phyloP scores from a whole-genome alignment of 345 rosid genomes.

The Citrus sinensis region DVS_A1.0 CM039164.1:22871501-22872000 shows the following conservation, averaged over 20 bases:
- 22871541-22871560: conserved; percentile 64
- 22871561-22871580: conserved; percentile 63
- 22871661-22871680: conserved; percentile 26
- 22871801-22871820: conserved; percentile 71
- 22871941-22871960: conserved; percentile 59
- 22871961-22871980: conserved; percentile 72
- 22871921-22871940: conserved; percentile 50
- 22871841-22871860: conserved; percentile 34
- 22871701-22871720: conserved; percentile 23
- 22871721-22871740: conserved; percentile 58
- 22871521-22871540: conserved; percentile 27
- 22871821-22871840: conserved; percentile 55
- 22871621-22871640: background rate
- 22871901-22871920: conserved; percentile 9
- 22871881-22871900: conserved; percentile 42
- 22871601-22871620: conserved; percentile 21
- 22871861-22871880: conserved; percentile 56
- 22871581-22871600: conserved; percentile 62
- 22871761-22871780: conserved; percentile 71
- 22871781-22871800: conserved; percentile 51
- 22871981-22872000: conserved; percentile 57
- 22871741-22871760: conserved; percentile 69
- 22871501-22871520: background rate
- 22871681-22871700: conserved; percentile 12
- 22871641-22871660: conserved; percentile 21